These are phyloP conservation scores for Metroxylon sagu DNA, from an alignment of 176 grass and related monocot species.

Conservation along the genomic window DNA sequence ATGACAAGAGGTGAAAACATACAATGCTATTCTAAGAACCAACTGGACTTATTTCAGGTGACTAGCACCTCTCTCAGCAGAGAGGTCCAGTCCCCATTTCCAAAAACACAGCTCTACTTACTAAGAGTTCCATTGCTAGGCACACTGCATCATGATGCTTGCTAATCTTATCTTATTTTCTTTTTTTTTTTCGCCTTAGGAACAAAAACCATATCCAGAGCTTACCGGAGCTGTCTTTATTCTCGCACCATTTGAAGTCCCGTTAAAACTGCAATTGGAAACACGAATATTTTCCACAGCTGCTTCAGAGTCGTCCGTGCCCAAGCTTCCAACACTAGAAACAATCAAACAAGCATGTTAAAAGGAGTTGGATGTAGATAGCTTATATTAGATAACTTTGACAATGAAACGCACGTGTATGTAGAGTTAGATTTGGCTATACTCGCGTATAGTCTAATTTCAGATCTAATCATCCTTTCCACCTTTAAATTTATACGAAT, in stretches of 20 bases:
- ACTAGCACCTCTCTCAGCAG: no score
- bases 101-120: neutral
- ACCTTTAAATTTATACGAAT: no score
- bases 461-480: no score
- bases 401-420: no score
- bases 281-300: neutral
- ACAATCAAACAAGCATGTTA: no score
- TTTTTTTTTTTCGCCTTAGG: neutral
- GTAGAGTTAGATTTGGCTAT: no score
- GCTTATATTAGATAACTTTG: no score
- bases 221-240: slow-evolving; percentile 2
- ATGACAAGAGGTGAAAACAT: neutral
- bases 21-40: neutral
- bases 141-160: neutral
- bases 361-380: no score
- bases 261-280: neutral
- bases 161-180: neutral
- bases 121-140: neutral
- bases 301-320: neutral
- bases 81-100: no score
- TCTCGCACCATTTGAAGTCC: slow-evolving; percentile 1
- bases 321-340: slow-evolving; percentile 14
- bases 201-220: neutral
- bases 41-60: no score
- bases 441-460: no score